Conservation (phyloP, 352 stramenopile species). For the Phytophthora constricta region DNA sequence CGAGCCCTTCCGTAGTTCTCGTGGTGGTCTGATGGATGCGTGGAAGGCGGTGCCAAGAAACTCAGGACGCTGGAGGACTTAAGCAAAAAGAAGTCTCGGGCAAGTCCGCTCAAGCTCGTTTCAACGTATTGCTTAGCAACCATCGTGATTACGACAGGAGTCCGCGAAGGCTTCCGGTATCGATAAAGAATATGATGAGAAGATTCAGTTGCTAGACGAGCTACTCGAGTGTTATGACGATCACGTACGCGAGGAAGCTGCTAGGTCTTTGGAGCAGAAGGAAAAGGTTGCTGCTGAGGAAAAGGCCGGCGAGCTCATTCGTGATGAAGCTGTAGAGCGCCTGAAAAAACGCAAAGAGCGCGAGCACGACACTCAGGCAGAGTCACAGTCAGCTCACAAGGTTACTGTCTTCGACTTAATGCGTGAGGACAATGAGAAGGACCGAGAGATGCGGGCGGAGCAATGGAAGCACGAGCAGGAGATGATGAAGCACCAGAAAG, state of each 20-base stretch:
- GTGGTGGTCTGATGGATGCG: background rate
- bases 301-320: background rate
- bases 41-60: background rate
- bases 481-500: background rate
- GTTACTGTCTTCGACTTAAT: background rate
- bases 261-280: background rate
- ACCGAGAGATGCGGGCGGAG: background rate
- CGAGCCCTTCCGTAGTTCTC: background rate
- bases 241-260: background rate
- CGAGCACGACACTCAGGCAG: background rate
- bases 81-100: background rate
- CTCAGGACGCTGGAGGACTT: background rate
- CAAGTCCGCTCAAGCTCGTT: background rate
- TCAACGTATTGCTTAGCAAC: background rate
- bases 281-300: background rate
- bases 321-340: background rate
- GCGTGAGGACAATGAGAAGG: background rate
- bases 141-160: background rate
- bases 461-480: background rate
- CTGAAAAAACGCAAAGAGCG: background rate
- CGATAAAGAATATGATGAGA: background rate
- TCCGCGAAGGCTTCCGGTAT: background rate
- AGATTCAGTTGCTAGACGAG: background rate
- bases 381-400: background rate
- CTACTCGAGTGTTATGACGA: background rate